These are phyloP conservation scores for Glarea lozoyensis DNA, from an alignment of 495 filamentous ascomycete species.

Conservation along the genomic window DNA sequence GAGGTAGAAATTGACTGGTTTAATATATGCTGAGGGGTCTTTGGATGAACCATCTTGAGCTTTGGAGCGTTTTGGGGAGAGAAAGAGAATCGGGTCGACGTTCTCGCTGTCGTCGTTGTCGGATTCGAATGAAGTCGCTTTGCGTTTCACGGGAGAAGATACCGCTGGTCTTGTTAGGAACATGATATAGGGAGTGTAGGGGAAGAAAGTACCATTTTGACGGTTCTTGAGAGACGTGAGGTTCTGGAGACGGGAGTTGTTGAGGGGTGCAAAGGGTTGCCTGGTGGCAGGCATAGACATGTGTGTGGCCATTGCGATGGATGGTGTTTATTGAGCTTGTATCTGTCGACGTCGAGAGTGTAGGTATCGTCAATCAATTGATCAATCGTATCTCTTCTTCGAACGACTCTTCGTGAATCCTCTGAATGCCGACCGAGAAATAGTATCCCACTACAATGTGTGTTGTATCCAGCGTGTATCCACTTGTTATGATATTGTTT, in stretches of 20 bases:
- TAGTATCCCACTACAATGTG: too few species aligned
- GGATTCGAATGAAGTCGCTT: constrained; percentile 12
- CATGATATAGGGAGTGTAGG: constrained; percentile 2
- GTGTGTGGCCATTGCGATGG: constrained; percentile 21
- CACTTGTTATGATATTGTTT: too few species aligned
- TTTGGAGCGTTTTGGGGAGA: constrained; percentile 59
- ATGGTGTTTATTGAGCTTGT: too few species aligned
- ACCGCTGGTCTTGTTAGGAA: constrained; percentile 9
- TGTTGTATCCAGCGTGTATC: too few species aligned
- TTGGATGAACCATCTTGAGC: constrained; percentile 35
- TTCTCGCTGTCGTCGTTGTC: constrained; percentile 62
- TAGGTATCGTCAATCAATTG: too few species aligned
- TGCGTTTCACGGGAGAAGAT: constrained; percentile 15
- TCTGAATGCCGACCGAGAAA: too few species aligned
- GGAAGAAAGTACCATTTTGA: constrained; percentile 43
- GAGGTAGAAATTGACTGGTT: constrained; percentile 27
- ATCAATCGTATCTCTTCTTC: too few species aligned
- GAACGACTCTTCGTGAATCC: too few species aligned
- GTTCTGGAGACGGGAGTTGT: constrained; percentile 41
- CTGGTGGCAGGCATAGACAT: constrained; percentile 25
- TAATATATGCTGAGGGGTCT: constrained; percentile 11
- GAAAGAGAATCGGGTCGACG: constrained; percentile 60
- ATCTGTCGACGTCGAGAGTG: too few species aligned
- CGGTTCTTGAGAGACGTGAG: constrained; percentile 51
- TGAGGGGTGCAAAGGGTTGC: constrained; percentile 50